Base-by-base conservation (phyloP, 2,329 filamentous ascomycete species). In the Cladophialophora immunda region DNA sequence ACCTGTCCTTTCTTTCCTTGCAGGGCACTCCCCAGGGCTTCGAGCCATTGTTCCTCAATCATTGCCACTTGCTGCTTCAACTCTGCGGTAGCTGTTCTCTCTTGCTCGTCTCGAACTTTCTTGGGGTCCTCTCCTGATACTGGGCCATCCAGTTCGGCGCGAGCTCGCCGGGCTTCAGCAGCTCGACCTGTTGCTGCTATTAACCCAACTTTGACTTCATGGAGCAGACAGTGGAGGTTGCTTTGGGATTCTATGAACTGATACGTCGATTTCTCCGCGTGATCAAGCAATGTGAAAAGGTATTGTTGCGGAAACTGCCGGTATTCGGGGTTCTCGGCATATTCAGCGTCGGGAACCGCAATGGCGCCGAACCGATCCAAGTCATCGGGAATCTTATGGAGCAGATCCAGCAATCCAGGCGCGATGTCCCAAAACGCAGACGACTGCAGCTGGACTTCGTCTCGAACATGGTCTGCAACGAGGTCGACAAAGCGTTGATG, bases 371-470 rank as follows among this genome's bases (percentile, higher is more conserved):
- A 30, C 3, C 65, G 50, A 25, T 65, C 50, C 32, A 68, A 9
- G 64, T 67, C 45, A 73, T 84, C 79, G 2, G 65, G 63, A 29
- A 73, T 61, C 73, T 91, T 91, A 67, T 97, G 92, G 11, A 97
- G 85, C 55, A 98, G 83, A 17, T 89, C 85, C 29, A 90, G 85
- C 0, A 99, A 85, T 3, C 90, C 89, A 2, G 95, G 95, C 1
- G 94, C 94, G 74, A 98, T 97, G 76, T 99, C 95, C 95, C 95
- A 99, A 78, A 98, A 99, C 0, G 94, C 94, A 9, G 91, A 94
- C 2, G 97, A 86, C 79, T 98, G 95, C 63, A 93, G 87, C 76
- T 97, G 93, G 11, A 98, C 93, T 17, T 94, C 95, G 9, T 92
- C 89, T 22, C 89, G 89, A 25, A 97, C 94, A 63, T 95, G 95